These are phyloP conservation scores for Daldinia childiae DNA, from an alignment of 495 filamentous ascomycete species.

Conservation along the genomic window DNA sequence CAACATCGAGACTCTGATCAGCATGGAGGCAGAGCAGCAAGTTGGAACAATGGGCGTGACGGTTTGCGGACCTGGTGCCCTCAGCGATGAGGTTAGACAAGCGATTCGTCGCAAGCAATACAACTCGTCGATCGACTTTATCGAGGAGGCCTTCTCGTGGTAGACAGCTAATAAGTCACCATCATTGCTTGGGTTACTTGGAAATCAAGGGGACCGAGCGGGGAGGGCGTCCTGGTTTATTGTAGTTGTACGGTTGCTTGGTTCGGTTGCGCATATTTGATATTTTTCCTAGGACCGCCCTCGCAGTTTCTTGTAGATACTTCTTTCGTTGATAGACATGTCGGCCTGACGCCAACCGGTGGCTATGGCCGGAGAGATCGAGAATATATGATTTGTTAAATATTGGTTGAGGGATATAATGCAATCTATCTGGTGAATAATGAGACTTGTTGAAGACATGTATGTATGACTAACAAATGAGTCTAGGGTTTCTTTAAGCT, in stretches of 20 bases:
- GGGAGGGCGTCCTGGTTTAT: slow-evolving; percentile 7
- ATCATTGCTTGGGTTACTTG: not conserved
- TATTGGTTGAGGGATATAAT: not conserved
- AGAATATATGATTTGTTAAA: slow-evolving; percentile 27
- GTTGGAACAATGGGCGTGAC: slow-evolving; percentile 86
- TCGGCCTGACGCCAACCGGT: slow-evolving; percentile 21
- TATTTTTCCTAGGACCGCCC: slow-evolving; percentile 26
- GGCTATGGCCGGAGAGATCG: slow-evolving; percentile 34
- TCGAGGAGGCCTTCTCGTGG: slow-evolving; percentile 96
- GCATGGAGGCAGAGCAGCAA: slow-evolving; percentile 77
- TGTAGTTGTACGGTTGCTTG: slow-evolving; percentile 20
- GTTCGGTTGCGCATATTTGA: slow-evolving; percentile 45
- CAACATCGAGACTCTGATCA: slow-evolving; percentile 73
- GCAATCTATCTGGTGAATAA: not conserved
- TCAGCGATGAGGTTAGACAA: slow-evolving; percentile 85
- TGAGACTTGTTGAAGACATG: not conserved
- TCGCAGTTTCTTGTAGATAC: slow-evolving; percentile 42
- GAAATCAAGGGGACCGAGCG: not conserved
- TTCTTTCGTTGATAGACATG: slow-evolving; percentile 31
- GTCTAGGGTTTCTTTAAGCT: not conserved
- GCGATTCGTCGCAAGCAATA: slow-evolving; percentile 74
- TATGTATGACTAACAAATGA: not conserved
- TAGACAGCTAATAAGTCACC: slow-evolving; percentile 45
- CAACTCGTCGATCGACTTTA: slow-evolving; percentile 80
- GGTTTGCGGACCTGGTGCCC: slow-evolving; percentile 88